phyloP scores from a whole-genome alignment of 495 filamentous ascomycete genomes.

The Aspergillus leporis region DNA sequence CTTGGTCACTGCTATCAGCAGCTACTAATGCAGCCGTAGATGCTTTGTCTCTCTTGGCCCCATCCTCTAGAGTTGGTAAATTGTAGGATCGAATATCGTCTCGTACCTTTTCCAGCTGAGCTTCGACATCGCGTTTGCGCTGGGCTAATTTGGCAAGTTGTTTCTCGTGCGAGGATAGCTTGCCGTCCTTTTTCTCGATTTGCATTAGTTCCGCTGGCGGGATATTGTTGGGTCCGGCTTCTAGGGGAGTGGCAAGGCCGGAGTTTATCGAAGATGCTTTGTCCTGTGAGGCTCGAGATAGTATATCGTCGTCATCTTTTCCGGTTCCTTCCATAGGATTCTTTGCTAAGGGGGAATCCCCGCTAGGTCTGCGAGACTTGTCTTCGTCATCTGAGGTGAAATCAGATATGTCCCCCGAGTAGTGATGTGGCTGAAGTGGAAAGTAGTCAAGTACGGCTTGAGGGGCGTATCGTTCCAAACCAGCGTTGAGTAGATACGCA shows the following conservation, averaged over 20 bases:
- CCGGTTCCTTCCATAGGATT: conserved; percentile 12
- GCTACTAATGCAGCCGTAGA: conserved; percentile 15
- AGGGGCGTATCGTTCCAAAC: conserved; percentile 44
- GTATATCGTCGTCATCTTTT: conserved; percentile 32
- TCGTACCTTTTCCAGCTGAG: conserved; percentile 59
- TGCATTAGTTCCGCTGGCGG: conserved; percentile 27
- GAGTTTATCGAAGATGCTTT: conserved; percentile 31
- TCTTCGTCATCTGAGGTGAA: not conserved
- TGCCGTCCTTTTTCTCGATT: conserved; percentile 32
- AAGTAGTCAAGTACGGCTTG: conserved; percentile 53
- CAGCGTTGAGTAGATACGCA: conserved; percentile 40
- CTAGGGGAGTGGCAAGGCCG: conserved; percentile 21
- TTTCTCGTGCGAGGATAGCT: conserved; percentile 60
- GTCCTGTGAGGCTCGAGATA: conserved; percentile 17
- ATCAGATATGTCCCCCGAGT: conserved; percentile 29
- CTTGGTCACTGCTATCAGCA: conserved; percentile 14
- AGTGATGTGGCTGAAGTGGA: conserved; percentile 32
- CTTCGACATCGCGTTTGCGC: conserved; percentile 66
- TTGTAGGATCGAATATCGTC: conserved; percentile 41
- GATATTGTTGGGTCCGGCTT: conserved; percentile 26
- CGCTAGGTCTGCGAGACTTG: conserved; percentile 3
- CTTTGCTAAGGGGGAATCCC: conserved; percentile 1
- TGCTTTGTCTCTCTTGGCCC: conserved; percentile 47
- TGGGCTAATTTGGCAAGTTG: conserved; percentile 74
- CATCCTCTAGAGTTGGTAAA: conserved; percentile 24